phyloP scores from a whole-genome alignment of 768 basidiomycete genomes.

The Porpolomopsis calyptriformis region DNA sequence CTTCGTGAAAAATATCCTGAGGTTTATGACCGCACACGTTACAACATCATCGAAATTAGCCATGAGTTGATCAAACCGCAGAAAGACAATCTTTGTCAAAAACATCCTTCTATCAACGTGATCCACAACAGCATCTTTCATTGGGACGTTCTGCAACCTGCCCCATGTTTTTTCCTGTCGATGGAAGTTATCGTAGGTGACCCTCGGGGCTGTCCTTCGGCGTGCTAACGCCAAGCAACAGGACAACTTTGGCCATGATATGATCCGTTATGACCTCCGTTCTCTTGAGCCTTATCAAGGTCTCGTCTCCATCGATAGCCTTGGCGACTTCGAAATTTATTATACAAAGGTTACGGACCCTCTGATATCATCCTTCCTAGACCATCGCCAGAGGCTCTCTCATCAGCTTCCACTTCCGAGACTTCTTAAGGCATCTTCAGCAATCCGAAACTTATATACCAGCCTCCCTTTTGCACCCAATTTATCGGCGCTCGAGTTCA shows the following conservation, averaged over 20 bases:
- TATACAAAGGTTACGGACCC: conserved; percentile 83
- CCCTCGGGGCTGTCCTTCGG: neutral
- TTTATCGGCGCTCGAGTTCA: conserved; percentile 75
- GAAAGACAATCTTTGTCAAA: conserved; percentile 45
- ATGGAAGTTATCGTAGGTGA: conserved; percentile 88
- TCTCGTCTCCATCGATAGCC: conserved; percentile 62
- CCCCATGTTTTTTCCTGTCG: conserved; percentile 88
- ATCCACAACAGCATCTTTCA: conserved; percentile 76
- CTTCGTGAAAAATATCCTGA: conserved; percentile 72
- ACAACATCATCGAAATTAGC: conserved; percentile 94
- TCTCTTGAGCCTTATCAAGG: conserved; percentile 80
- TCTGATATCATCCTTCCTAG: conserved; percentile 68
- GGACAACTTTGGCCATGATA: conserved; percentile 97
- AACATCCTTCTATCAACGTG: conserved; percentile 60
- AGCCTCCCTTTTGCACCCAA: conserved; percentile 85
- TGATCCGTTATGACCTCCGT: conserved; percentile 78
- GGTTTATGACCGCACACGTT: conserved; percentile 86
- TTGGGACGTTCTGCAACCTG: conserved; percentile 63
- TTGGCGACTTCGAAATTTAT: conserved; percentile 74
- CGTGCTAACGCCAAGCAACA: conserved; percentile 18
- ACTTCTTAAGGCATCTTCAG: conserved; percentile 41
- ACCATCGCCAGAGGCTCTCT: conserved; percentile 47
- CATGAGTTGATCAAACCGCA: conserved; percentile 66
- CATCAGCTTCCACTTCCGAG: conserved; percentile 50
- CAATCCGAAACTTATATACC: conserved; percentile 53